A percentile compares a stretch with the other conserved stretches of the same genome.
phyloP scores from a whole-genome alignment of 306 rosid genomes.

The Neltuma alba region DNA sequence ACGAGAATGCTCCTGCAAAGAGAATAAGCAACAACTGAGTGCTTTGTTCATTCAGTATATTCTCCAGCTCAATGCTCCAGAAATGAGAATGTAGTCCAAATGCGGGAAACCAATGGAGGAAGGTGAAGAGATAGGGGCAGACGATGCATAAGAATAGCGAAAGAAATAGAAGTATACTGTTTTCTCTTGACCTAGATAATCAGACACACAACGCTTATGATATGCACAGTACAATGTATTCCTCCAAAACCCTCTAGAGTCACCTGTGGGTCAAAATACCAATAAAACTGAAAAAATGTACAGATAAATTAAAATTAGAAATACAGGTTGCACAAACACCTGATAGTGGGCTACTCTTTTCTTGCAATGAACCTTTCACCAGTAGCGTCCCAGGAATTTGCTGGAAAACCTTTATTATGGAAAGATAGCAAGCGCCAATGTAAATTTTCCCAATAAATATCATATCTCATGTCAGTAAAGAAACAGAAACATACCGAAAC shows the following conservation, averaged over 20 bases:
- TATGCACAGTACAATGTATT: background rate
- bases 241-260: constrained; percentile 17
- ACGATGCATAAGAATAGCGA: background rate
- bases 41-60: constrained; percentile 21
- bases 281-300: background rate
- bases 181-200: background rate
- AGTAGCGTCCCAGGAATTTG: constrained; percentile 84
- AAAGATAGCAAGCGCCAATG: constrained; percentile 9
- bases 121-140: background rate
- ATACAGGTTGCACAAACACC: constrained; percentile 48
- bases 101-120: background rate
- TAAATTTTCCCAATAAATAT: constrained; percentile 27
- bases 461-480: constrained; percentile 30
- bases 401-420: constrained; percentile 74
- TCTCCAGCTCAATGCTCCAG: background rate
- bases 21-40: constrained; percentile 9
- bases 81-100: constrained; percentile 8
- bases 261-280: background rate
- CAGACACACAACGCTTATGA: background rate
- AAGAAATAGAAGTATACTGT: background rate
- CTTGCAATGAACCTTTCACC: constrained; percentile 84
- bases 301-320: constrained; percentile 2
- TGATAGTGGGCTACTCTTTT: constrained; percentile 52
- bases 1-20: constrained; percentile 66
- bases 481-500: constrained; percentile 51